Evolutionary conservation across 768 basidiomycete species (phyloP).

Genomic region (Suillus brevipes): DNA sequence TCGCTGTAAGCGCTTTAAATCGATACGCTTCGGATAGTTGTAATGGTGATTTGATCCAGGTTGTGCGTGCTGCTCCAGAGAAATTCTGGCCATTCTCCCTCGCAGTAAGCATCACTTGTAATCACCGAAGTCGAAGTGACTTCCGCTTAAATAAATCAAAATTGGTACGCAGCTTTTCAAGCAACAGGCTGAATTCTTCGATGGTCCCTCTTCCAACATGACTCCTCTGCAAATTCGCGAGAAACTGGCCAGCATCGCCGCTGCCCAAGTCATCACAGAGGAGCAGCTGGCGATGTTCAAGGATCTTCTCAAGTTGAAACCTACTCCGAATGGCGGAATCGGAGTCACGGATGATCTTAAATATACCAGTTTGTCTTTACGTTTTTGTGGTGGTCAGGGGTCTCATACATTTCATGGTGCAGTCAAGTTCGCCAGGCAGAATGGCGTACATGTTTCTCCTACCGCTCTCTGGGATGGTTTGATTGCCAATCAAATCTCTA

Average conservation of each 20-base stretch:
- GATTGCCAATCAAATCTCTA: constrained; percentile 69
- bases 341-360: constrained; percentile 85
- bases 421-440: constrained; percentile 93
- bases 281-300: constrained; percentile 53
- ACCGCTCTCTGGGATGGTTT: constrained; percentile 78
- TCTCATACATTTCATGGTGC: constrained; percentile 5
- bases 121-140: not conserved
- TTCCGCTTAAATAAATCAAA: not conserved
- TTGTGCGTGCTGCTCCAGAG: constrained; percentile 68
- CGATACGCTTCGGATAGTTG: not conserved
- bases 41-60: constrained; percentile 32
- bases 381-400: not conserved
- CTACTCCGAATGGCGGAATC: constrained; percentile 75
- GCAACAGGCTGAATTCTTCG: constrained; percentile 75
- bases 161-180: constrained; percentile 63
- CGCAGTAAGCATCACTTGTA: constrained; percentile 41
- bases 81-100: constrained; percentile 79
- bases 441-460: constrained; percentile 89
- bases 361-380: constrained; percentile 66
- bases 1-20: constrained; percentile 55
- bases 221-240: constrained; percentile 74
- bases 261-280: constrained; percentile 51
- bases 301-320: constrained; percentile 62
- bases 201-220: constrained; percentile 65
- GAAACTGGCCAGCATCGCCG: constrained; percentile 67